phyloP scores from a whole-genome alignment of 805 yeast genomes.

The Suhomyces pyralidae region DNA sequence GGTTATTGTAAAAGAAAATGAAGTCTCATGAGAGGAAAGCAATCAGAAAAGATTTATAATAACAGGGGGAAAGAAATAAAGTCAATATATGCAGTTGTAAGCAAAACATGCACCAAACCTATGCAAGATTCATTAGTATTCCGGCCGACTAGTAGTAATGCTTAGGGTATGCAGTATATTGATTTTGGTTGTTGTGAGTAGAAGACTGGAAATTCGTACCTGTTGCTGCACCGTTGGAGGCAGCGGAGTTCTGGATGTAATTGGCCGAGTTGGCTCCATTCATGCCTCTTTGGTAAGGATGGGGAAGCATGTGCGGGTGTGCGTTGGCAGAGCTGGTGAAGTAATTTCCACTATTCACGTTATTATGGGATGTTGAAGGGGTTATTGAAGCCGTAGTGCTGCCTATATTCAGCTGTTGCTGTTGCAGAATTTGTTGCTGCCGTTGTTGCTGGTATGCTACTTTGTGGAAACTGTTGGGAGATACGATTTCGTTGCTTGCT shows the following conservation, averaged over 20 bases:
- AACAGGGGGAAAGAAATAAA: neutral
- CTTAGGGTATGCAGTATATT: constrained; percentile 9
- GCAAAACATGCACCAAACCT: neutral
- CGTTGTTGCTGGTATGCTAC: neutral
- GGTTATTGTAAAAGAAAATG: neutral
- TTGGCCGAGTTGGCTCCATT: neutral
- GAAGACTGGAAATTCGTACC: neutral
- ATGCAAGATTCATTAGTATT: neutral
- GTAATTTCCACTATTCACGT: neutral
- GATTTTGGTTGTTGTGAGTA: neutral
- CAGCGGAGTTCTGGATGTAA: neutral
- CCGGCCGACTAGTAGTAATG: constrained; percentile 8
- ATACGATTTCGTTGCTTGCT: neutral
- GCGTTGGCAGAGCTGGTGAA: constrained; percentile 2
- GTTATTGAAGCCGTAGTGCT: neutral
- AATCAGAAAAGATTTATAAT: neutral
- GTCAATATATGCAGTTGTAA: neutral
- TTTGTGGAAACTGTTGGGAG: neutral
- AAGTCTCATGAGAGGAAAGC: constrained; percentile 9
- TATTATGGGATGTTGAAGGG: constrained; percentile 1
- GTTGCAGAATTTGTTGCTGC: constrained; percentile 1
- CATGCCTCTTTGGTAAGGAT: constrained; percentile 8
- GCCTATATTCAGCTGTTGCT: constrained; percentile 3
- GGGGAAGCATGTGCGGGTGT: constrained; percentile 10
- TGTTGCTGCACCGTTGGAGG: neutral